Percentiles rank a stretch among this genome's conserved stretches.
These are phyloP conservation scores for Murraya paniculata DNA, from an alignment of 345 rosid species.

Conservation along the genomic window DNA sequence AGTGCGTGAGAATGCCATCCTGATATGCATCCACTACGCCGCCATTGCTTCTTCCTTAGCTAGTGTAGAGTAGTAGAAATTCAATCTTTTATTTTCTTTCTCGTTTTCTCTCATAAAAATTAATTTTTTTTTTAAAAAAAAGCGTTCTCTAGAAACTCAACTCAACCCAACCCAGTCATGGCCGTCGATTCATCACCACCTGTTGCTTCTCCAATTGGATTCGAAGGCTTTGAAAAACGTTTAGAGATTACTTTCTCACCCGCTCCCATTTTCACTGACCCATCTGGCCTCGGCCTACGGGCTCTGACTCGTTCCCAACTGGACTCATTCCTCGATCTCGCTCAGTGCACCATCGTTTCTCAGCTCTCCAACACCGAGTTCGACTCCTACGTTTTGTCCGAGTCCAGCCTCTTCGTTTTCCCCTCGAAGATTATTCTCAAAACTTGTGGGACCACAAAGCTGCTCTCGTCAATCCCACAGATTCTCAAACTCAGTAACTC, in stretches of 20 bases:
- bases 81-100: slow-evolving; percentile 7
- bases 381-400: slow-evolving; percentile 82
- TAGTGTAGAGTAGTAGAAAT: slow-evolving; percentile 21
- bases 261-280: slow-evolving; percentile 49
- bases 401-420: slow-evolving; percentile 74
- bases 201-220: slow-evolving; percentile 45
- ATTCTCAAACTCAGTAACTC: slow-evolving; percentile 43
- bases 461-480: slow-evolving; percentile 54
- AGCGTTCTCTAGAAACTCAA: background rate
- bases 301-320: slow-evolving; percentile 46
- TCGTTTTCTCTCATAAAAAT: background rate
- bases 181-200: slow-evolving; percentile 10
- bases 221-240: slow-evolving; percentile 79
- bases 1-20: slow-evolving; percentile 86
- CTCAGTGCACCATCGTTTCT: slow-evolving; percentile 64
- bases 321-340: slow-evolving; percentile 57
- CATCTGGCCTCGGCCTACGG: slow-evolving; percentile 53
- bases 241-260: slow-evolving; percentile 57
- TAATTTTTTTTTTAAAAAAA: too few relatives aligned
- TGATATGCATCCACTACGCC: slow-evolving; percentile 34
- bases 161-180: slow-evolving; percentile 11
- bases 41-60: background rate
- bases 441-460: slow-evolving; percentile 81
- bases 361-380: slow-evolving; percentile 55
- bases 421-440: slow-evolving; percentile 59